phyloP scores from a whole-genome alignment of 345 rosid species.

The Chamaenerion angustifolium region DNA sequence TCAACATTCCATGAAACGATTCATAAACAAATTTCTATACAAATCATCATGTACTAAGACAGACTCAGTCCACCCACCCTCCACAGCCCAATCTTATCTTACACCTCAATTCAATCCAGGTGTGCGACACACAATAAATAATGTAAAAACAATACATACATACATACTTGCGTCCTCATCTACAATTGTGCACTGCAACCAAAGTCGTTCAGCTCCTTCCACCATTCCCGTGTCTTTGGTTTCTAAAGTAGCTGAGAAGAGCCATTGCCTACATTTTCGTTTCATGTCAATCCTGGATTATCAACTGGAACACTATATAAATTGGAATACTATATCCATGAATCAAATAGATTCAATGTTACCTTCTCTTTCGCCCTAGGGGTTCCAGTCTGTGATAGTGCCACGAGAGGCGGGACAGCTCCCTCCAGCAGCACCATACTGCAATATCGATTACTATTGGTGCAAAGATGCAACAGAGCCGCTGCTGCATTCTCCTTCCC shows the following conservation, averaged over 20 bases:
- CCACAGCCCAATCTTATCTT: no score
- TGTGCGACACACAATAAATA: background rate
- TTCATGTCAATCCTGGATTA: background rate
- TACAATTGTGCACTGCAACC: no score
- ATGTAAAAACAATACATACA: background rate
- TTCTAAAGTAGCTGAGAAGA: conserved; percentile 63
- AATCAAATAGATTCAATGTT: no score
- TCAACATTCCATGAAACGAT: background rate
- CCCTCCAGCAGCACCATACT: conserved; percentile 78
- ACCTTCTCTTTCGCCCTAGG: conserved; percentile 94
- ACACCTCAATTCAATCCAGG: no score
- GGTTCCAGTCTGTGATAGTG: conserved; percentile 76
- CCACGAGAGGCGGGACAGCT: conserved; percentile 85
- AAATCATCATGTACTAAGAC: background rate
- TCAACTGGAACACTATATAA: background rate
- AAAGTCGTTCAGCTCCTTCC: conserved; percentile 40
- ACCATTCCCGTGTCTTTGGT: conserved; percentile 55
- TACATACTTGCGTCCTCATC: no score
- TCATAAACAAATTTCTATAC: background rate
- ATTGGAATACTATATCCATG: background rate
- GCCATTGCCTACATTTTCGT: conserved; percentile 55
- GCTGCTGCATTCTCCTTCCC: conserved; percentile 95
- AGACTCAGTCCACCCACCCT: no score
- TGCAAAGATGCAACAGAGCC: conserved; percentile 76
- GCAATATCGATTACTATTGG: conserved; percentile 42